A percentile compares a stretch with the other conserved stretches of the same genome.
Evolutionary conservation across 306 rosid species (phyloP).

Genomic region (Luffa acutangula): DNA sequence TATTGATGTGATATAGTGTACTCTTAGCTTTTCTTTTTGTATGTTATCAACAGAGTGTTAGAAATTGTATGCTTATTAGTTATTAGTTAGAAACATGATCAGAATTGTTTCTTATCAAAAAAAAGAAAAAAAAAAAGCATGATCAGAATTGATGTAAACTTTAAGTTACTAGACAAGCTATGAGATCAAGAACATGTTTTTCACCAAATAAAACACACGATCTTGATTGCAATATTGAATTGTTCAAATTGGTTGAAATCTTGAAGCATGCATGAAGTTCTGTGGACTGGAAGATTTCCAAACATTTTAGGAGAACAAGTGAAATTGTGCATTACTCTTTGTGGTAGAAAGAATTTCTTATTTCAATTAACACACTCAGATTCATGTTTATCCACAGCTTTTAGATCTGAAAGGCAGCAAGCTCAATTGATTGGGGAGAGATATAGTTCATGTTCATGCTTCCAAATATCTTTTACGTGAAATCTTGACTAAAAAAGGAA

Average conservation of each 20-base stretch:
- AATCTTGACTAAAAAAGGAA: background rate
- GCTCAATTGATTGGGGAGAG: background rate
- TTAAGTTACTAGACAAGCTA: background rate
- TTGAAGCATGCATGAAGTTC: background rate
- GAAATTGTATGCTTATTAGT: background rate
- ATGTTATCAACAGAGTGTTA: background rate
- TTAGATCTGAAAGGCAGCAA: background rate
- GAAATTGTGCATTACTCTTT: background rate
- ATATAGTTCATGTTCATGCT: background rate
- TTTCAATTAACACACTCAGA: background rate
- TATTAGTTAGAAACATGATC: background rate
- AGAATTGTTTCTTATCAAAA: background rate
- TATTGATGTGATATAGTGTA: slow-evolving; percentile 4
- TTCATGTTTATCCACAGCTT: background rate
- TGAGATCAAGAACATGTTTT: background rate
- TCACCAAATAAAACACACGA: background rate
- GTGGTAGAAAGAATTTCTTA: background rate
- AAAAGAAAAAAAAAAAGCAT: background rate
- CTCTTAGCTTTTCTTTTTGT: background rate
- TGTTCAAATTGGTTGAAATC: background rate
- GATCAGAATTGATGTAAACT: background rate
- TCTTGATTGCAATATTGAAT: background rate
- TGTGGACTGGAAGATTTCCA: background rate
- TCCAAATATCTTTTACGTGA: background rate
- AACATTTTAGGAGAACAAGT: background rate